These are phyloP conservation scores for Plasmodium reichenowi DNA, from an alignment of 169 alveolate genomes.

Conservation along the genomic window DNA sequence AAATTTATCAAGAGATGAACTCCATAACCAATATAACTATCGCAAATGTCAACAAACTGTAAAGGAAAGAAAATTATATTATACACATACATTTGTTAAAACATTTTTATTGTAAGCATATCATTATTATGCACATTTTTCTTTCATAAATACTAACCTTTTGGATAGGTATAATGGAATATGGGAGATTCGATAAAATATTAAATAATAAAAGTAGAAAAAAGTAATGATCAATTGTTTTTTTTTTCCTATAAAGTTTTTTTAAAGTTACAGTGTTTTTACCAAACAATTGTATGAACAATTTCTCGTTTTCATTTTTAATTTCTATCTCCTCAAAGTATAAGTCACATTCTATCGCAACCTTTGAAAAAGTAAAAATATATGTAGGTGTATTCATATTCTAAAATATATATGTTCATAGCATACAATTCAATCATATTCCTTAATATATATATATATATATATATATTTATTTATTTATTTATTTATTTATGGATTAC, in stretches of 20 bases:
- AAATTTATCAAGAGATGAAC: conserved; percentile 34
- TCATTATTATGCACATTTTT: not conserved
- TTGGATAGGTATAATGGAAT: conserved; percentile 69
- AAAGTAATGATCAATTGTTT: conserved; percentile 50
- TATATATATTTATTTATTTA: not conserved
- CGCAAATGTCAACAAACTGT: conserved; percentile 71
- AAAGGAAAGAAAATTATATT: not conserved
- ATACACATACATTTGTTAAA: not conserved
- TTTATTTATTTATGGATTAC: conserved; percentile 7
- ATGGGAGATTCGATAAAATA: conserved; percentile 58
- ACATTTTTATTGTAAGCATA: not conserved
- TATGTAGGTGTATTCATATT: not conserved
- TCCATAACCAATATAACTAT: conserved; percentile 30
- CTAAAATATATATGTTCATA: not conserved
- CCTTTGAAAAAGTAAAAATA: conserved; percentile 32
- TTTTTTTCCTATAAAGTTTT: conserved; percentile 60
- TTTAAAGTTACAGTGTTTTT: conserved; percentile 63
- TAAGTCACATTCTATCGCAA: conserved; percentile 54
- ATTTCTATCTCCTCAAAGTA: conserved; percentile 62
- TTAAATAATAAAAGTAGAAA: conserved; percentile 61
- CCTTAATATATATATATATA: too few species aligned
- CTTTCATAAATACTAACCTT: conserved; percentile 19
- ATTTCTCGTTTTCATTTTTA: conserved; percentile 68
- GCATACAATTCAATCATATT: too few species aligned
- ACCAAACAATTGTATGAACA: conserved; percentile 52